Conservation (phyloP, 257 asterid species). For the Salvia miltiorrhiza region DNA sequence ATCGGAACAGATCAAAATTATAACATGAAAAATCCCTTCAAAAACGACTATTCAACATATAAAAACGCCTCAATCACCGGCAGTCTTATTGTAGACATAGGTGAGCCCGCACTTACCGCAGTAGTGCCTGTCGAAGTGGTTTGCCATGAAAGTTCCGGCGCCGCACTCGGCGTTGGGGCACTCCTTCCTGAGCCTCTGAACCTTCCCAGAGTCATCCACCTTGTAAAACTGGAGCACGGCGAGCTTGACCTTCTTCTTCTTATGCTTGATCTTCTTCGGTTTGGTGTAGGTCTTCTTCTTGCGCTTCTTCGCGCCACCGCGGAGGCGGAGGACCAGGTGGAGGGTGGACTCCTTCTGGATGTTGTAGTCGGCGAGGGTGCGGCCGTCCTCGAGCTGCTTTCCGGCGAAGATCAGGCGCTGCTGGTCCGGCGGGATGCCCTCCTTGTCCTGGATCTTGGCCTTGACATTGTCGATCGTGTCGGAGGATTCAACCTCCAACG, state of each 20-base stretch:
- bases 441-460: constrained; percentile 58
- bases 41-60: background rate
- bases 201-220: constrained; percentile 68
- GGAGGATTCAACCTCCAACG: constrained; percentile 59
- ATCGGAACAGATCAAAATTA: constrained; percentile 14
- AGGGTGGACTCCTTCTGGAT: constrained; percentile 72
- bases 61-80: constrained; percentile 33
- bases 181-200: constrained; percentile 75
- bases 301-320: constrained; percentile 75
- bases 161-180: constrained; percentile 73
- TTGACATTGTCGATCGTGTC: constrained; percentile 59
- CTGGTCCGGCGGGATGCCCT: constrained; percentile 60
- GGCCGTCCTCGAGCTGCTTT: constrained; percentile 65
- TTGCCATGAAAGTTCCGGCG: constrained; percentile 72
- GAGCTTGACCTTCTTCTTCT: constrained; percentile 70
- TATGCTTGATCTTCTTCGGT: constrained; percentile 75
- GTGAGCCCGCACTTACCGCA: constrained; percentile 78
- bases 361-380: constrained; percentile 62
- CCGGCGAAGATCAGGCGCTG: constrained; percentile 60
- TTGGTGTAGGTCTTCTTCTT: constrained; percentile 80
- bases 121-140: constrained; percentile 67
- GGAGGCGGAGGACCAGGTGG: constrained; percentile 63
- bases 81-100: constrained; percentile 69
- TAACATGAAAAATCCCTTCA: constrained; percentile 16
- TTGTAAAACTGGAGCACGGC: constrained; percentile 62